A percentile compares a stretch with the other conserved stretches of the same genome.
Evolutionary conservation across 2,329 filamentous ascomycete species (phyloP).

Genomic region (Verticillium klebahnii): DNA sequence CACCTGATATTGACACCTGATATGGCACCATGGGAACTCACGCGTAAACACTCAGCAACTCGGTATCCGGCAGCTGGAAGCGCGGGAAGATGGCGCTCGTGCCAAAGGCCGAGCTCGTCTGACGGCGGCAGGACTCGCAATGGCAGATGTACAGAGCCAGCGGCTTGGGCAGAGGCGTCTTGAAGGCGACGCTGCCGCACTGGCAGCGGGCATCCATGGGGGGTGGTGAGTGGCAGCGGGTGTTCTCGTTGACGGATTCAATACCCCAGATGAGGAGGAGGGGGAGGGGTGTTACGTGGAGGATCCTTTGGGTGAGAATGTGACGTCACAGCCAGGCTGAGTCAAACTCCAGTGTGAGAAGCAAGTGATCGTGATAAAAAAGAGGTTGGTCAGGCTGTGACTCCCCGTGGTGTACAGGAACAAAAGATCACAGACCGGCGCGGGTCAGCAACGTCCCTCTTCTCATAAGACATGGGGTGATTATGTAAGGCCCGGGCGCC

Average conservation of each 20-base stretch:
- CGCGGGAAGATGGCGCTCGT: slow-evolving; percentile 65
- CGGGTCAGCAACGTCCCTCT: background rate
- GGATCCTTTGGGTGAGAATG: background rate
- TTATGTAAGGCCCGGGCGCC: background rate
- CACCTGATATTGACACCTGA: background rate
- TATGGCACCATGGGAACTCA: slow-evolving; percentile 24
- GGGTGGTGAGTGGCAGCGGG: background rate
- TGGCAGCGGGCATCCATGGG: slow-evolving; percentile 58
- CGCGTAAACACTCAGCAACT: slow-evolving; percentile 50
- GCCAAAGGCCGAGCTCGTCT: slow-evolving; percentile 63
- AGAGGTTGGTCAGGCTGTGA: background rate
- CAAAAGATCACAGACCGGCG: background rate
- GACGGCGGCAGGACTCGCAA: slow-evolving; percentile 61
- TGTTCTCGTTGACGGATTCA: background rate
- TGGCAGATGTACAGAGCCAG: slow-evolving; percentile 68
- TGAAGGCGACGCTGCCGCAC: slow-evolving; percentile 60
- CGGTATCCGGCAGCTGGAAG: slow-evolving; percentile 51
- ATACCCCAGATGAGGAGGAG: background rate
- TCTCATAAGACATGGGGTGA: background rate
- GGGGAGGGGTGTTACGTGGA: background rate
- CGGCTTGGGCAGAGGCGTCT: slow-evolving; percentile 54
- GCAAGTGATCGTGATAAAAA: background rate
- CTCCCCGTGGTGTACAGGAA: background rate
- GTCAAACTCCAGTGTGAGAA: background rate
- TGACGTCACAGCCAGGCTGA: background rate